These are phyloP conservation scores for Hansenula lynferdii DNA, from an alignment of 1,139 yeast species.

Conservation along the genomic window DNA sequence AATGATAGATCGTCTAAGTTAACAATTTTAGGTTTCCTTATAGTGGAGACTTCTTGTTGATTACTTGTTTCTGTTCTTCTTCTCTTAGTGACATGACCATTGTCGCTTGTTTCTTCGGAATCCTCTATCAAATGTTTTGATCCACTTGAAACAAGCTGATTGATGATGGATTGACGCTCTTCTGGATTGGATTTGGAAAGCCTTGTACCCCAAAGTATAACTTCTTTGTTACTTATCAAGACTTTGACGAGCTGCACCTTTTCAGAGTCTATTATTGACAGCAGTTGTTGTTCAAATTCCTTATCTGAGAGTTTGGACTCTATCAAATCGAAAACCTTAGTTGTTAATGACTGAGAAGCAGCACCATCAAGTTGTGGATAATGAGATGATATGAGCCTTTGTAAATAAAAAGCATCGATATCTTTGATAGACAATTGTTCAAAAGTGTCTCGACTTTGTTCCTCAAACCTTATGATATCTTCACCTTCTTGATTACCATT, in stretches of 20 bases:
- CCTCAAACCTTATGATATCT: slow-evolving; percentile 23
- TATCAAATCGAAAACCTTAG: slow-evolving; percentile 26
- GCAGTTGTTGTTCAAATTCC: slow-evolving; percentile 46
- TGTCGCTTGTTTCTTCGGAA: slow-evolving; percentile 15
- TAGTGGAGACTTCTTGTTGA: slow-evolving; percentile 1
- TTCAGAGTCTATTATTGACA: slow-evolving; percentile 47
- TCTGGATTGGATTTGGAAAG: slow-evolving; percentile 35
- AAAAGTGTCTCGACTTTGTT: slow-evolving; percentile 6
- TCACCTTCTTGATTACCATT: slow-evolving; percentile 25
- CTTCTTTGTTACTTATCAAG: slow-evolving; percentile 47
- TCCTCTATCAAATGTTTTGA: slow-evolving; percentile 25
- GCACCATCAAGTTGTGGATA: slow-evolving; percentile 33
- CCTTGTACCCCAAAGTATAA: slow-evolving; percentile 50
- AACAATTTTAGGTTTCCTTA: slow-evolving; percentile 47
- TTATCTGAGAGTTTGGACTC: slow-evolving; percentile 33
- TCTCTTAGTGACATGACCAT: slow-evolving; percentile 17
- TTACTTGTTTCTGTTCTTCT: slow-evolving; percentile 15
- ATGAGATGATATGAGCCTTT: slow-evolving; percentile 33
- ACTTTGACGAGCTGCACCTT: slow-evolving; percentile 43
- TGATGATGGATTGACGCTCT: slow-evolving; percentile 24
- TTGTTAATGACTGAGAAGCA: slow-evolving; percentile 29
- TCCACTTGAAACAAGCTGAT: slow-evolving; percentile 30
- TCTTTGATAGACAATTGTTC: slow-evolving; percentile 16
- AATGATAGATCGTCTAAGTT: slow-evolving; percentile 63
- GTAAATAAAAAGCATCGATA: slow-evolving; percentile 50